A percentile compares a stretch with the other conserved stretches of the same genome.
These are phyloP conservation scores for Curvularia spicifera DNA, from an alignment of 2,329 filamentous ascomycete genomes.

Conservation along the genomic window DNA sequence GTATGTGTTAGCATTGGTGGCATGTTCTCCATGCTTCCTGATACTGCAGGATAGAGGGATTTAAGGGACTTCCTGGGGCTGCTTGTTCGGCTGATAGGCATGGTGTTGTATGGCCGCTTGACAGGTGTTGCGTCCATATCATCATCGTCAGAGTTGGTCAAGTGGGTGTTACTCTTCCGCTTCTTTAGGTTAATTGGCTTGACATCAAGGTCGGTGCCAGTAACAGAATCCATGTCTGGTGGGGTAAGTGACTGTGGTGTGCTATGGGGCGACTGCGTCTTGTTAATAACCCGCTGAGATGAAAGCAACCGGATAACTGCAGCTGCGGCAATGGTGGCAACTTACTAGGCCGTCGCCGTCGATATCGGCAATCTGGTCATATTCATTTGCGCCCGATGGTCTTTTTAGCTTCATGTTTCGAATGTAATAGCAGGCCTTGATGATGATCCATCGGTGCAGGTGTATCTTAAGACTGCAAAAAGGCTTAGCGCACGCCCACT, in stretches of 20 bases:
- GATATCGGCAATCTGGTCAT: constrained; percentile 41
- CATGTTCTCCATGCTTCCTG: constrained; percentile 35
- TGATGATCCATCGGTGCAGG: constrained; percentile 49
- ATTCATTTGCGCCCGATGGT: constrained; percentile 39
- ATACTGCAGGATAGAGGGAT: constrained; percentile 29
- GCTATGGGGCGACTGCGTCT: constrained; percentile 36
- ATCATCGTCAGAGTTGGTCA: constrained; percentile 42
- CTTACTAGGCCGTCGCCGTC: constrained; percentile 36
- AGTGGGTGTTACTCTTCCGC: constrained; percentile 43
- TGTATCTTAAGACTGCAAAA: constrained; percentile 43
- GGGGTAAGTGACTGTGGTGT: constrained; percentile 40
- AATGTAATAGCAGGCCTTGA: constrained; percentile 50
- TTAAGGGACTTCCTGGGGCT: constrained; percentile 42
- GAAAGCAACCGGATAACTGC: neutral
- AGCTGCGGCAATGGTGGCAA: neutral
- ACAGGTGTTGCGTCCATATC: constrained; percentile 32
- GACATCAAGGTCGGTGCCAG: constrained; percentile 31
- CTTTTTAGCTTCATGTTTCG: constrained; percentile 48
- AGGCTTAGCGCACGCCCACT: constrained; percentile 19
- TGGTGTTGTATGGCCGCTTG: constrained; percentile 40
- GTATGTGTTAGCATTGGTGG: constrained; percentile 33
- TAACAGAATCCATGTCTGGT: constrained; percentile 27
- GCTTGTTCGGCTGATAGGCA: constrained; percentile 34
- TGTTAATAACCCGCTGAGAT: constrained; percentile 21
- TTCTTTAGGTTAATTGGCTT: constrained; percentile 38